A percentile compares a stretch with the other conserved stretches of the same genome.
phyloP scores from a whole-genome alignment of 805 yeast genomes.

The Spathaspora sp. region DNA sequence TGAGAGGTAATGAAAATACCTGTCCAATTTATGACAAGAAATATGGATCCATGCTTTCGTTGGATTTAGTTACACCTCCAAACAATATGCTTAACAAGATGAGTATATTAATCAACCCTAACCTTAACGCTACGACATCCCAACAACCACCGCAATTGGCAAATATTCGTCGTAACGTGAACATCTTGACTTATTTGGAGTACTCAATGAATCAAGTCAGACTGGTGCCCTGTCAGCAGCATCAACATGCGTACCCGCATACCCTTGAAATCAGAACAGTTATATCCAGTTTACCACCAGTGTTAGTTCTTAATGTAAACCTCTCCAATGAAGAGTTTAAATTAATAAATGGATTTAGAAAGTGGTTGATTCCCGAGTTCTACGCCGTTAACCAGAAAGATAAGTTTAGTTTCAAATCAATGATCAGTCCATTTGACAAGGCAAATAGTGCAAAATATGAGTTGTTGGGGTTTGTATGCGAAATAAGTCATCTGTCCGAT shows the following conservation, averaged over 20 bases:
- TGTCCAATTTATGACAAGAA: conserved; percentile 37
- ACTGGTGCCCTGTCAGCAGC: conserved; percentile 45
- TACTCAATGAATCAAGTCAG: conserved; percentile 52
- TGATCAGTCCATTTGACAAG: conserved; percentile 20
- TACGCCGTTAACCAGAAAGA: conserved; percentile 23
- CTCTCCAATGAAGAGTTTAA: conserved; percentile 54
- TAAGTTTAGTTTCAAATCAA: conserved; percentile 34
- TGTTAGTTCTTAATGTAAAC: conserved; percentile 59
- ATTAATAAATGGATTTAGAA: conserved; percentile 43
- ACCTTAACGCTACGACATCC: neutral
- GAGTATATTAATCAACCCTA: conserved; percentile 12
- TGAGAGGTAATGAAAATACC: conserved; percentile 28
- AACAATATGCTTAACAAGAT: conserved; percentile 20
- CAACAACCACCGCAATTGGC: conserved; percentile 1
- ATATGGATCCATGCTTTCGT: conserved; percentile 17
- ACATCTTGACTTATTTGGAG: conserved; percentile 55
- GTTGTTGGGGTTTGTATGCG: conserved; percentile 66
- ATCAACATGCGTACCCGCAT: conserved; percentile 21
- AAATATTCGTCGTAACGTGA: conserved; percentile 23
- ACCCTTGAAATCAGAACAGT: conserved; percentile 50
- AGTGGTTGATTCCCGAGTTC: conserved; percentile 64
- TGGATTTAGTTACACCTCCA: conserved; percentile 44
- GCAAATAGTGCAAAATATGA: conserved; percentile 46
- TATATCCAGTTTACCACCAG: conserved; percentile 58
- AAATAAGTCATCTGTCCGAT: conserved; percentile 48